Evolutionary conservation across 2,329 filamentous ascomycete genomes (phyloP).

Genomic region (Microdochium paspali): DNA sequence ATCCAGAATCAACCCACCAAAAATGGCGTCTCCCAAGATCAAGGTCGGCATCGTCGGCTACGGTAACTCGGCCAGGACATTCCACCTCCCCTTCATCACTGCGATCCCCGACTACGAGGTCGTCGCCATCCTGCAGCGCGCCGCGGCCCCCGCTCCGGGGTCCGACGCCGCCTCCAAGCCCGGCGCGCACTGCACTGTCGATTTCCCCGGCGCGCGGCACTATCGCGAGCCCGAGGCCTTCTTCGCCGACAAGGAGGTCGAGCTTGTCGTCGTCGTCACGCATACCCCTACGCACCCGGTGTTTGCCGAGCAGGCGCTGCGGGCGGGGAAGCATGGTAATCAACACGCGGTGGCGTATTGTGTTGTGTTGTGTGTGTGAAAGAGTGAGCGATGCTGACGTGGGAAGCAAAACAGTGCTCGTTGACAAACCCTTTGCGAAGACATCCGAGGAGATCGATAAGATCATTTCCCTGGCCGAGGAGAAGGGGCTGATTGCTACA

Average conservation of each 20-base stretch:
- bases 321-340: conserved; percentile 51
- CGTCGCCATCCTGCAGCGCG: conserved; percentile 37
- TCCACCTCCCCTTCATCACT: conserved; percentile 40
- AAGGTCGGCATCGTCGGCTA: conserved; percentile 42
- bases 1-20: neutral
- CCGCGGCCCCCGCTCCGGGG: conserved; percentile 22
- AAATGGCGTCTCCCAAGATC: conserved; percentile 12
- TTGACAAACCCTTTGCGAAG: conserved; percentile 58
- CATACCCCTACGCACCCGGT: conserved; percentile 38
- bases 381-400: neutral
- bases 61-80: conserved; percentile 35
- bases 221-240: conserved; percentile 50
- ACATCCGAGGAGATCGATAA: conserved; percentile 46
- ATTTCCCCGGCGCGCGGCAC: conserved; percentile 38
- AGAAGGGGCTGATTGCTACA: conserved; percentile 34
- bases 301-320: conserved; percentile 44
- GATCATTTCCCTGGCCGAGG: conserved; percentile 37
- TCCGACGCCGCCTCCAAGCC: conserved; percentile 9
- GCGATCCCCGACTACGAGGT: conserved; percentile 34
- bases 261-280: conserved; percentile 54
- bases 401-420: conserved; percentile 40
- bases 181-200: conserved; percentile 35
- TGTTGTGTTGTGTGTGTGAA: neutral
- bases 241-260: conserved; percentile 45
- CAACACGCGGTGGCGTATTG: no score